Evolutionary conservation across 768 basidiomycete genomes (phyloP).

Genomic region (Symmetrospora coprosmae): DNA sequence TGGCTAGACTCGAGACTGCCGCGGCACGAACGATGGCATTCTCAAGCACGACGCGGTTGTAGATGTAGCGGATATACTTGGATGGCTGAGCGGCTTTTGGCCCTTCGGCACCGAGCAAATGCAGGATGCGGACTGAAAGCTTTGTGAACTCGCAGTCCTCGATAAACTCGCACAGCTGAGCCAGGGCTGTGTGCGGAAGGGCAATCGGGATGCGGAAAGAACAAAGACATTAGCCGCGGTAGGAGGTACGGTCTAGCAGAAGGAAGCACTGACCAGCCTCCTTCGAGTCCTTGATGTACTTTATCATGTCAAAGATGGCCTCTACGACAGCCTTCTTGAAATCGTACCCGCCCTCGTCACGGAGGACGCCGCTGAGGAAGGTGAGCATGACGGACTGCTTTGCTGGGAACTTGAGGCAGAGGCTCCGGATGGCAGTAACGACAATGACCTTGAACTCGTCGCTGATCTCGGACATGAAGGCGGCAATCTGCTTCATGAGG

Average conservation of each 20-base stretch:
- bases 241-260: neutral
- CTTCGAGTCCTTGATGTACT: conserved; percentile 85
- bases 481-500: conserved; percentile 96
- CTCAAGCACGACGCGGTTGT: conserved; percentile 96
- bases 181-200: conserved; percentile 49
- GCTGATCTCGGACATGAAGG: conserved; percentile 97
- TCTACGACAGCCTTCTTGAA: conserved; percentile 99
- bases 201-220: neutral
- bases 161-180: conserved; percentile 97
- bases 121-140: conserved; percentile 88
- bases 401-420: conserved; percentile 95
- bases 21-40: conserved; percentile 96
- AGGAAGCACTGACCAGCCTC: conserved; percentile 50
- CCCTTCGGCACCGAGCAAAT: conserved; percentile 87
- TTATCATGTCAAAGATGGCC: conserved; percentile 99
- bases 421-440: conserved; percentile 91
- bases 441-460: conserved; percentile 99
- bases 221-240: neutral
- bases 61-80: conserved; percentile 98
- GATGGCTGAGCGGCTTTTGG: conserved; percentile 91
- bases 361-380: conserved; percentile 88
- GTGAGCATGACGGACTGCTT: conserved; percentile 95
- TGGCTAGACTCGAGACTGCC: conserved; percentile 83
- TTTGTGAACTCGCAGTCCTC: conserved; percentile 99
- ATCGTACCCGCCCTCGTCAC: conserved; percentile 97